phyloP scores from a whole-genome alignment of 2,329 filamentous ascomycete genomes.

The Cercospora sojina region DNA sequence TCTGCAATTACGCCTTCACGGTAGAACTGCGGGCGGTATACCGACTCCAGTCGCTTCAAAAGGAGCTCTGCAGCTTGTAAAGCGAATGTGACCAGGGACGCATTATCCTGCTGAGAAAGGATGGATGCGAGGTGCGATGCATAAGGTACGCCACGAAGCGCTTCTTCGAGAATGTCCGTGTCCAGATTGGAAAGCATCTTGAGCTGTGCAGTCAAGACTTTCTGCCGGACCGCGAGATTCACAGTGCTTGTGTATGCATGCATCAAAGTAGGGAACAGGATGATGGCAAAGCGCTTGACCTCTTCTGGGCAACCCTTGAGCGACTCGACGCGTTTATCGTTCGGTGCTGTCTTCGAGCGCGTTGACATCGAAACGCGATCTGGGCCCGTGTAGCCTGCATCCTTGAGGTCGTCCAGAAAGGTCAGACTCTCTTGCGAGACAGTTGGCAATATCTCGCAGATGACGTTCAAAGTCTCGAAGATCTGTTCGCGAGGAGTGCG shows the following conservation, averaged over 20 bases:
- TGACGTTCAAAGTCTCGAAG: constrained; percentile 94
- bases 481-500: constrained; percentile 94
- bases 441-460: constrained; percentile 86
- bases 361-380: constrained; percentile 47
- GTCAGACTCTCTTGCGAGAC: constrained; percentile 59
- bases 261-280: constrained; percentile 89
- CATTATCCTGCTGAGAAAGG: constrained; percentile 90
- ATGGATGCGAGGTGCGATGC: constrained; percentile 95
- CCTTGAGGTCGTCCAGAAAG: constrained; percentile 52
- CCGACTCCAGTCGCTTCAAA: constrained; percentile 75
- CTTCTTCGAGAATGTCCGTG: constrained; percentile 76
- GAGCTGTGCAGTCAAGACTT: constrained; percentile 90
- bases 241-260: constrained; percentile 98
- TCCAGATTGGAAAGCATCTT: constrained; percentile 99
- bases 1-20: constrained; percentile 93
- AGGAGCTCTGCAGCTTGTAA: constrained; percentile 88
- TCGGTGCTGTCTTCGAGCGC: constrained; percentile 57
- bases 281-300: constrained; percentile 86
- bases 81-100: constrained; percentile 79
- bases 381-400: constrained; percentile 51
- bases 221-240: constrained; percentile 89
- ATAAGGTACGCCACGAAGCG: constrained; percentile 84
- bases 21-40: constrained; percentile 96
- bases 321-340: constrained; percentile 79
- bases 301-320: constrained; percentile 80